Evolutionary conservation across 2,329 filamentous ascomycete genomes (phyloP), one percentile per base, ranked within the genome.

Genomic region (Thielaviopsis musarum): DNA sequence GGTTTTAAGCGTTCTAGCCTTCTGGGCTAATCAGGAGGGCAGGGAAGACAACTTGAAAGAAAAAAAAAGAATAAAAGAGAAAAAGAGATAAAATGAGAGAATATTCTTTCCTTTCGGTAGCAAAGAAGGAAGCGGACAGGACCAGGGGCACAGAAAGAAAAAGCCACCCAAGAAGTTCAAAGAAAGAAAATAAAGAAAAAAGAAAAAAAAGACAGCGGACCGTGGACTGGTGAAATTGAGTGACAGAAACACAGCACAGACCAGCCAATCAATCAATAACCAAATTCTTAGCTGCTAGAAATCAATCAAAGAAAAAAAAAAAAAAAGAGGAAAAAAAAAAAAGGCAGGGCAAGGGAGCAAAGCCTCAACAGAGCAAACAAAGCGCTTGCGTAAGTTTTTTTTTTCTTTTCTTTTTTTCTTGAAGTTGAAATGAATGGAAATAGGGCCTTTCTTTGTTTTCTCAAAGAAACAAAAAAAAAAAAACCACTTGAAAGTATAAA

Each of bases 251-350:
- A 45, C 15, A n/a, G 38, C 38, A 45, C 38, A 45, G 15, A 45
- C 38, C 38, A 45, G 34, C 34, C 9, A 45, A n/a, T 17, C 38
- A 45, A 45, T n/a, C 28, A 49, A 30, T 21, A 21, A 15, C 28
- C 12, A 54, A 41, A 15, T 19, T 26, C 10, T 26, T 54, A 3
- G 26, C n/a, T n/a, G 49, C 49, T 22, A 15, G 24, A 17, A 58
- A 58, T 26, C 24, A 26, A 6, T 3, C 24, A 26, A 21, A 9
- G 12, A 55, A 53, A 10, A 30, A 58, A 58, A 28, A 51, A 58
- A 58, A 58, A n/a, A 58, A 30, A 52, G 13, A 24, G 34, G 17
- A 12, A 55, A 53, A 10, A 30, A 58, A 58, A 28, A 51, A 58
- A 58, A 58, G 49, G 49, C 34, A 52, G 24, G 48, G 30, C 49